phyloP scores from a whole-genome alignment of 225 moss, liverwort and hornwort species.

The Physcomitrellopsis africana region DNA sequence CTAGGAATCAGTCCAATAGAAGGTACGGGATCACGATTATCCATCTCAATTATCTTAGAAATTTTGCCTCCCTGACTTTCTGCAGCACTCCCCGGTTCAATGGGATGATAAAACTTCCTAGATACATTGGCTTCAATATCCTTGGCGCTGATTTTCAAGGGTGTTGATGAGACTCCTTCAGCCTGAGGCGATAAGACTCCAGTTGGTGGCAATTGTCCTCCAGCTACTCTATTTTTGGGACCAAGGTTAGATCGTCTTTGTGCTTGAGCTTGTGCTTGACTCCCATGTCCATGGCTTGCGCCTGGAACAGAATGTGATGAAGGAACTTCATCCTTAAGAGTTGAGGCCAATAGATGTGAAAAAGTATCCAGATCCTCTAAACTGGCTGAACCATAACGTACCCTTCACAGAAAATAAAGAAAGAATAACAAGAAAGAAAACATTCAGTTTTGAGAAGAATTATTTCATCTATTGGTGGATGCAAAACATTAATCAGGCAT shows the following conservation, averaged over 20 bases:
- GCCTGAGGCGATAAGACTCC: constrained; percentile 24
- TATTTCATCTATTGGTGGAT: neutral
- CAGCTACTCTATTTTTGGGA: constrained; percentile 29
- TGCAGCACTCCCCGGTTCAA: constrained; percentile 40
- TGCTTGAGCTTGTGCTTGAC: constrained; percentile 37
- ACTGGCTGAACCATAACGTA: constrained; percentile 61
- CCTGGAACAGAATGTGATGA: constrained; percentile 35
- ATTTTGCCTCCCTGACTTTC: constrained; percentile 54
- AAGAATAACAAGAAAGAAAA: neutral
- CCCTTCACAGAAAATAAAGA: constrained; percentile 41
- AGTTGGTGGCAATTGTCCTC: constrained; percentile 34
- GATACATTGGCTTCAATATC: constrained; percentile 41
- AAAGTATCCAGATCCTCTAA: constrained; percentile 62
- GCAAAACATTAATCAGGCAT: neutral
- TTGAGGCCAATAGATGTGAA: constrained; percentile 44
- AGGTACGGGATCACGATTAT: constrained; percentile 40
- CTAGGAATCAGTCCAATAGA: constrained; percentile 41
- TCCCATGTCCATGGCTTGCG: constrained; percentile 29
- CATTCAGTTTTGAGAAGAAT: constrained; percentile 1
- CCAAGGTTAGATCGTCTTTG: constrained; percentile 40
- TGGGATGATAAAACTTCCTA: constrained; percentile 41
- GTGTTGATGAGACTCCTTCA: constrained; percentile 39
- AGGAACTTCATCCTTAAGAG: constrained; percentile 46
- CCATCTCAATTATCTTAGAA: constrained; percentile 53
- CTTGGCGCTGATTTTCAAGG: constrained; percentile 42